These are phyloP conservation scores for Salicornia ramosissima DNA, from an alignment of 148 eudicot species.

Conservation along the genomic window DNA sequence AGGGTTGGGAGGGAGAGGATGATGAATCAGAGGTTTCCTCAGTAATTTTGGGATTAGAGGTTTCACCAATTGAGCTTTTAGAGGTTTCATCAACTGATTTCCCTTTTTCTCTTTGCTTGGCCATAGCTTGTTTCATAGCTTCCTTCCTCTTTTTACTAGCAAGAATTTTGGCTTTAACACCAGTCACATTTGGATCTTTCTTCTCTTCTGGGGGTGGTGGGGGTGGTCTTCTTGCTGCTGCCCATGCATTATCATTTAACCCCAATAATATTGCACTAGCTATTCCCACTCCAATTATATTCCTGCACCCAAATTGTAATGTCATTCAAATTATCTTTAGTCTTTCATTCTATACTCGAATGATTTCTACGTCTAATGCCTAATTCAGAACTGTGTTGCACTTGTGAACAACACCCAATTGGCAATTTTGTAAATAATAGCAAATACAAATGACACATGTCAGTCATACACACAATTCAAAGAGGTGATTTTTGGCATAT, in stretches of 20 bases:
- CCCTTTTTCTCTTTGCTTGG: constrained; percentile 60
- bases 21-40: background rate
- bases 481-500: too few species aligned
- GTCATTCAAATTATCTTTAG: too few species aligned
- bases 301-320: constrained; percentile 36
- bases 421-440: too few species aligned
- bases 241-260: constrained; percentile 37
- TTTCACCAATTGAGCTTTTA: background rate
- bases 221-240: constrained; percentile 59
- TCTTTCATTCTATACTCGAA: too few species aligned
- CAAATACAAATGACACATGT: too few species aligned
- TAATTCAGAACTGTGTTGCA: too few species aligned
- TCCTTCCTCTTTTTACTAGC: constrained; percentile 89
- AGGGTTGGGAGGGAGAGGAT: background rate
- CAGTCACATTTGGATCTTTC: constrained; percentile 69
- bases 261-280: constrained; percentile 41
- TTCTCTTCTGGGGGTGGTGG: constrained; percentile 54
- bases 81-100: constrained; percentile 28
- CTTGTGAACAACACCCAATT: too few species aligned
- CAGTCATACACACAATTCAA: too few species aligned
- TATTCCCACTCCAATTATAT: constrained; percentile 31
- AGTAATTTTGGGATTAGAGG: constrained; percentile 20
- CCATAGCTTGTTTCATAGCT: constrained; percentile 69
- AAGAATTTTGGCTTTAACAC: constrained; percentile 56
- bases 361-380: too few species aligned